A percentile compares a stretch with the other conserved stretches of the same genome.
Evolutionary conservation across 2,329 filamentous ascomycete genomes (phyloP).

Genomic region (Alternaria sp.): DNA sequence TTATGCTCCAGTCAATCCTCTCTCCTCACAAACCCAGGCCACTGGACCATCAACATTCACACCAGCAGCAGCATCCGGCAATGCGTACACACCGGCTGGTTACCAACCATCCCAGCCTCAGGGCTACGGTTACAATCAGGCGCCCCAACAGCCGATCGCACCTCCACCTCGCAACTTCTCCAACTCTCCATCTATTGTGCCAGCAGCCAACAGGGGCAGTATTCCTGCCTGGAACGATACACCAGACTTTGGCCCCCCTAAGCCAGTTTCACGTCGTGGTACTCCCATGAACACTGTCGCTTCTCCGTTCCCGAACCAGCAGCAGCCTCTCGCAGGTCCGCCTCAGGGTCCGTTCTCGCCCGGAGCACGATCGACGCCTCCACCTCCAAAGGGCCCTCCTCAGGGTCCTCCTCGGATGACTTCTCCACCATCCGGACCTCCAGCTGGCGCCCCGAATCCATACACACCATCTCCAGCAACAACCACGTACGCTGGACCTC

Average conservation of each 20-base stretch:
- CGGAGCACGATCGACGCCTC: slow-evolving; percentile 70
- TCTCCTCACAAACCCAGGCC: slow-evolving; percentile 41
- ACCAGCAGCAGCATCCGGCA: slow-evolving; percentile 34
- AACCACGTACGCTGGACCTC: slow-evolving; percentile 66
- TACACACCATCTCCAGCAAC: slow-evolving; percentile 67
- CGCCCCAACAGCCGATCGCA: slow-evolving; percentile 57
- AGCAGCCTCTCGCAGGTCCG: slow-evolving; percentile 59
- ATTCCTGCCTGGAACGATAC: slow-evolving; percentile 94
- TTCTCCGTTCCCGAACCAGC: slow-evolving; percentile 77
- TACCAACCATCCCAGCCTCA: slow-evolving; percentile 61
- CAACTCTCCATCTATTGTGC: slow-evolving; percentile 67
- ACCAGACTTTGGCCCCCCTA: slow-evolving; percentile 76
- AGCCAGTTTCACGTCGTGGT: slow-evolving; percentile 71
- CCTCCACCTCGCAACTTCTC: slow-evolving; percentile 72
- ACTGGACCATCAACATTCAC: slow-evolving; percentile 31
- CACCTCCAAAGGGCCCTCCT: slow-evolving; percentile 76
- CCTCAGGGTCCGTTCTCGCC: slow-evolving; percentile 67
- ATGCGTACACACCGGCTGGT: slow-evolving; percentile 58
- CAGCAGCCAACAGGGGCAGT: slow-evolving; percentile 74
- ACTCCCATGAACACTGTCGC: slow-evolving; percentile 77
- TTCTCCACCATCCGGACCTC: slow-evolving; percentile 70
- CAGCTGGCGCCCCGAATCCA: slow-evolving; percentile 62
- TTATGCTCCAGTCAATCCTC: slow-evolving; percentile 40
- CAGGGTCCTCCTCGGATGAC: slow-evolving; percentile 63
- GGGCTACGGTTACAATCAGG: slow-evolving; percentile 59